These are phyloP conservation scores for Sporisorium iseilematis-ciliati DNA, from an alignment of 1,284 basidiomycete genomes.

Conservation along the genomic window DNA sequence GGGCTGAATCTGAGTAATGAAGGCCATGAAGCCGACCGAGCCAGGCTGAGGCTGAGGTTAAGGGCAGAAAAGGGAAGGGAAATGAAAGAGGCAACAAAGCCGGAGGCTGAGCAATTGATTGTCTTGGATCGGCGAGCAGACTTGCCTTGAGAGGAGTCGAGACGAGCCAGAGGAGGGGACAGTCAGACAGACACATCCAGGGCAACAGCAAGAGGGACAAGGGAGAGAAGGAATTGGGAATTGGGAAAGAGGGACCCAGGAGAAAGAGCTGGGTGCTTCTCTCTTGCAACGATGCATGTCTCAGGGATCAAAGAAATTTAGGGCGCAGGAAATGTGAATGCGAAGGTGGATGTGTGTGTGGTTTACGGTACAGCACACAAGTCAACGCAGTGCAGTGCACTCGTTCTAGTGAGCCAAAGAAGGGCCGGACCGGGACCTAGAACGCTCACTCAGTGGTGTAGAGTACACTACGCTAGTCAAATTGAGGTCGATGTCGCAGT, in stretches of 20 bases:
- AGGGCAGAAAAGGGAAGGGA: too few species aligned
- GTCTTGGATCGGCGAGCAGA: slow-evolving; percentile 5
- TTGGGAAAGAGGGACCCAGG: neutral
- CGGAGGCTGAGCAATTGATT: neutral
- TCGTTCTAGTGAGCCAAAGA: too few species aligned
- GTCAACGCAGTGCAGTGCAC: too few species aligned
- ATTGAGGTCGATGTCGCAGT: too few species aligned
- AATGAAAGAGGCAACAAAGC: neutral
- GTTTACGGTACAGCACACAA: too few species aligned
- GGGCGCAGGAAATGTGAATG: neutral
- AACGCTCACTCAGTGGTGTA: too few species aligned
- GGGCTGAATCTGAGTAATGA: slow-evolving; percentile 5
- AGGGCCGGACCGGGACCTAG: too few species aligned
- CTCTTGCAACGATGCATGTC: neutral
- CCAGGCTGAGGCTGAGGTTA: too few species aligned
- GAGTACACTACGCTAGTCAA: too few species aligned
- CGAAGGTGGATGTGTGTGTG: too few species aligned
- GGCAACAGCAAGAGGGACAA: neutral
- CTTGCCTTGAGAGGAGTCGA: neutral
- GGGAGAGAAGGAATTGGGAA: neutral
- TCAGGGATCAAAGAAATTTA: neutral
- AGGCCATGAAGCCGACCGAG: neutral
- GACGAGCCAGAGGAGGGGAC: neutral
- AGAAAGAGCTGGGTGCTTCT: neutral
- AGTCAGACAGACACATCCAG: too few species aligned